phyloP scores from a whole-genome alignment of 495 filamentous ascomycete species.

The Aspergillus hancockii region DNA sequence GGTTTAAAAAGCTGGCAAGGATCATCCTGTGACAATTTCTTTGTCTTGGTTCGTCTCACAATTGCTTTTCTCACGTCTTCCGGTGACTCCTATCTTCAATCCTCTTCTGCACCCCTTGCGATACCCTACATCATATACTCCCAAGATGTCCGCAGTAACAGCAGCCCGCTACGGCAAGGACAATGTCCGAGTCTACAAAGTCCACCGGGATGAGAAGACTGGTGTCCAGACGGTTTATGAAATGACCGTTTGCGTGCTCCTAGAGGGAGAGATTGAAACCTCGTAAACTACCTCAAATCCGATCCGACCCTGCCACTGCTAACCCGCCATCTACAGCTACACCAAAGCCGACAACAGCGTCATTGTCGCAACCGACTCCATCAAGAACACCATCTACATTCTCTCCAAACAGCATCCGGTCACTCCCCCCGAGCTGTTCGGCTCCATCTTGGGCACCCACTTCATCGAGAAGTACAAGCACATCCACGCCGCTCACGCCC shows the following conservation, averaged over 20 bases:
- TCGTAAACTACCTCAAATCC: conserved; percentile 58
- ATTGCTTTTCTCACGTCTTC: conserved; percentile 5
- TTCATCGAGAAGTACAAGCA: conserved; percentile 86
- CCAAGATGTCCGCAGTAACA: conserved; percentile 49
- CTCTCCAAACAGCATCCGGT: conserved; percentile 91
- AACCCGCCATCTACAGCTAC: conserved; percentile 57
- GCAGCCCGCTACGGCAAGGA: conserved; percentile 91
- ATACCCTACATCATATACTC: conserved; percentile 9
- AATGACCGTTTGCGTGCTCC: conserved; percentile 87
- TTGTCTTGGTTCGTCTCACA: conserved; percentile 1
- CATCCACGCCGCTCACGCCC: conserved; percentile 79
- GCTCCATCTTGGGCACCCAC: conserved; percentile 77
- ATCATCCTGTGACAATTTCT: background rate
- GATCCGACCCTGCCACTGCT: background rate
- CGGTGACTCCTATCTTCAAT: conserved; percentile 1
- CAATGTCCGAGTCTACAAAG: conserved; percentile 97
- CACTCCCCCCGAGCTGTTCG: conserved; percentile 91
- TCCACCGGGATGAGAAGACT: conserved; percentile 73
- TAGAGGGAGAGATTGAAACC: conserved; percentile 87
- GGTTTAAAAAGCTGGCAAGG: conserved; percentile 11
- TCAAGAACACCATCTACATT: conserved; percentile 98
- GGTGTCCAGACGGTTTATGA: conserved; percentile 83
- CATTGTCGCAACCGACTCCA: conserved; percentile 93
- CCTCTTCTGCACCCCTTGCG: conserved; percentile 8
- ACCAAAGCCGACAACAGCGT: conserved; percentile 93